Evolutionary conservation across 2,329 filamentous ascomycete genomes (phyloP).

Genomic region (Cordyceps militaris): DNA sequence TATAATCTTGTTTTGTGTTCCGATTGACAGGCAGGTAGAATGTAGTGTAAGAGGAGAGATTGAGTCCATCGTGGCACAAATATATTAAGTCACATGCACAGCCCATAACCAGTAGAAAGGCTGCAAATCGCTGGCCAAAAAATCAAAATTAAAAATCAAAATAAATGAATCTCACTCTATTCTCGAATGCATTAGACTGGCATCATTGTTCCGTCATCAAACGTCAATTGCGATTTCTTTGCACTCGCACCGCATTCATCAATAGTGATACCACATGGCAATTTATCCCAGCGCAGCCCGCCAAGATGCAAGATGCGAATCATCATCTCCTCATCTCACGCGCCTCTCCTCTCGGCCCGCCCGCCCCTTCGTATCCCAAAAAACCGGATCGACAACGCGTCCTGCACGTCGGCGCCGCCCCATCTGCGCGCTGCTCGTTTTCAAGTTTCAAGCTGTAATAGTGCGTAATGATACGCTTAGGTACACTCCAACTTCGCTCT

Average conservation of each 20-base stretch:
- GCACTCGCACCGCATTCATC: too few relatives aligned
- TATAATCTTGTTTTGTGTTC: constrained; percentile 6
- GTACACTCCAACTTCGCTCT: too few relatives aligned
- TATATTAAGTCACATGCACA: constrained; percentile 5
- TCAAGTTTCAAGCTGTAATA: too few relatives aligned
- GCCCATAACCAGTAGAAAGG: constrained; percentile 1
- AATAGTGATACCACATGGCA: too few relatives aligned
- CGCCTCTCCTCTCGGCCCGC: too few relatives aligned
- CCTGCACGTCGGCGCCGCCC: not conserved
- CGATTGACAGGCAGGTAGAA: not conserved
- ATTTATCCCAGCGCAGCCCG: too few relatives aligned
- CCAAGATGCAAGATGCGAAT: too few relatives aligned
- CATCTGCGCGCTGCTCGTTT: not conserved
- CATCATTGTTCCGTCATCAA: not conserved
- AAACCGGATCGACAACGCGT: constrained; percentile 1
- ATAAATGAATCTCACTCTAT: constrained; percentile 5
- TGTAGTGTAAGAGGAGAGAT: not conserved
- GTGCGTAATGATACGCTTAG: too few relatives aligned
- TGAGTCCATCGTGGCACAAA: not conserved
- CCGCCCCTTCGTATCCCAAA: constrained; percentile 2
- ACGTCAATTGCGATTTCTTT: constrained; percentile 3
- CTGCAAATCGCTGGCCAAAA: constrained; percentile 1
- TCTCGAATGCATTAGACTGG: constrained; percentile 1
- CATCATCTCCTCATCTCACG: too few relatives aligned
- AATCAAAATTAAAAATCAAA: not conserved